Percentiles rank a stretch among this genome's conserved stretches.
phyloP scores from a whole-genome alignment of 345 rosid genomes.

The Luvunga scandens region DNA sequence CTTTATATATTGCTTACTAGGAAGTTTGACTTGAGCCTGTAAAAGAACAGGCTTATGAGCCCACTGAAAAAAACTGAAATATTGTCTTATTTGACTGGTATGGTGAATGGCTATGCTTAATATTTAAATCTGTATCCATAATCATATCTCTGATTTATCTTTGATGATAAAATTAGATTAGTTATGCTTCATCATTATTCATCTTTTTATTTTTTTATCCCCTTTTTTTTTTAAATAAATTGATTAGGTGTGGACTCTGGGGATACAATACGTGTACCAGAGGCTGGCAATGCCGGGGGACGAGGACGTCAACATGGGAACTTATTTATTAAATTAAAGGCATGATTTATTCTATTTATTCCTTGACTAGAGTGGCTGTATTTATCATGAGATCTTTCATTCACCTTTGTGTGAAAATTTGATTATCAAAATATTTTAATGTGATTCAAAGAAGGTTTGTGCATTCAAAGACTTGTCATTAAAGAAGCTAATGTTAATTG shows the following conservation, averaged over 20 bases:
- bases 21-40: not conserved
- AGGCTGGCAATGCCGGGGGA: constrained; percentile 68
- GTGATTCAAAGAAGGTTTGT: not conserved
- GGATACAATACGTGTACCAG: constrained; percentile 67
- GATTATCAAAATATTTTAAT: not conserved
- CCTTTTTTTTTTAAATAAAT: constrained; percentile 16
- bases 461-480: not conserved
- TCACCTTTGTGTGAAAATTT: not conserved
- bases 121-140: not conserved
- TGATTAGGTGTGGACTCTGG: constrained; percentile 78
- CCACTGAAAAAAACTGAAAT: not conserved
- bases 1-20: not conserved
- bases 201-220: constrained; percentile 8
- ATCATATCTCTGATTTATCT: constrained; percentile 7
- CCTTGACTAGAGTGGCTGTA: not conserved
- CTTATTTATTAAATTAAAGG: constrained; percentile 80
- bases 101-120: not conserved
- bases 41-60: not conserved
- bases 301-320: constrained; percentile 63
- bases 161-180: not conserved
- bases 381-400: not conserved
- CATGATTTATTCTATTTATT: constrained; percentile 15
- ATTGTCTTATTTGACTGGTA: not conserved
- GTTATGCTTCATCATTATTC: not conserved
- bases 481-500: not conserved